Evolutionary conservation across 805 yeast species (phyloP), one percentile per base, ranked within the genome.

Genomic region (Kodamaea fukazawae): DNA sequence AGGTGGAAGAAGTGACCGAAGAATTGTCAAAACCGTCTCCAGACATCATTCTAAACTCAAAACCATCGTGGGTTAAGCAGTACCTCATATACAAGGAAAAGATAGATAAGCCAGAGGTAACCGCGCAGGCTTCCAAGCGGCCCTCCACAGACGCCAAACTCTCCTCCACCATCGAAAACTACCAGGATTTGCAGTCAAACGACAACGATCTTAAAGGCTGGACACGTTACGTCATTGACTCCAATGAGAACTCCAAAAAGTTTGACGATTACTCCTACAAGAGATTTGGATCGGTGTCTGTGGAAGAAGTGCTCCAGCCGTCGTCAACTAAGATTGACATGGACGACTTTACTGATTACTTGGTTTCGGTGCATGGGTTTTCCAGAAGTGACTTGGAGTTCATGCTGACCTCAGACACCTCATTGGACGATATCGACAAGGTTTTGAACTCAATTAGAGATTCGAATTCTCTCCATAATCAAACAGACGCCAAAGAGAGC

Each of bases 341-440:
- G 22, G 58, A 50, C 23, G 59, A 57, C 14, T 64, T 67, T 42
- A 55, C 58, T 10, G 51, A 54, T 4, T 67, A 57, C 43, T 53
- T 66, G 43, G 57, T 61, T 6, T 40, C 33, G 11, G 46, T 48
- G 22, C 55, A 64, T 34, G 63, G 64, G 13, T 67, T 66, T 40
- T 37, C 43, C 4, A 36, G 40, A 4, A 38, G 45, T 9, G 65
- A 63, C 34, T 53, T 66, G 39, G 49, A 47, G 17, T 61, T 63
- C 40, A 46, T 45, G 11, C 45, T 42, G n/a, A 50, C 57, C 20
- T 44, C 65, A 36, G 69, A 67, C 47, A 56, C 61, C 44, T 70
- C 70, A 4, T 48, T 58, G n/a, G 63, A 61, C 7, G 63, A 65
- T 36, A 67, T 68, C 32, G 71, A 68, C 37, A 42, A 47, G 22